Conservation (phyloP, 192 early-diverging fungal genomes). For the Gryganskiella cystojenkinii region DNA sequence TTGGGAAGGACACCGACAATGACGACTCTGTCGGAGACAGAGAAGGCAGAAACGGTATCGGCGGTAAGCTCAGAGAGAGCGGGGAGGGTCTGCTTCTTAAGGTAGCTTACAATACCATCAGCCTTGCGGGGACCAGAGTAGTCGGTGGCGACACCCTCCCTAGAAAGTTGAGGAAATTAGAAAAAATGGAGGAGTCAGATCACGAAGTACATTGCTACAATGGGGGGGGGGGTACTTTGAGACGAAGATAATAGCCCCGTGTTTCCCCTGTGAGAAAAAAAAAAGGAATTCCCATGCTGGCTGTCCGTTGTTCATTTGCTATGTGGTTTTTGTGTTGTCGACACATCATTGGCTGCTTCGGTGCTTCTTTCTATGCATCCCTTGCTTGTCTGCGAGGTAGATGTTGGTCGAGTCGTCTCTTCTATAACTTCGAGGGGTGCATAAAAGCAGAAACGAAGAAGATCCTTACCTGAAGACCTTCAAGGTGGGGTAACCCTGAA, state of each 20-base stretch:
- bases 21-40: slow-evolving; percentile 88
- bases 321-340: no score
- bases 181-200: not conserved
- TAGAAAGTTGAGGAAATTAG: not conserved
- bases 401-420: no score
- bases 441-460: not conserved
- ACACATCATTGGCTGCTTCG: no score
- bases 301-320: no score
- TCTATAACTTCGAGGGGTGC: no score
- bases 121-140: slow-evolving; percentile 93
- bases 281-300: no score
- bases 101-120: slow-evolving; percentile 88
- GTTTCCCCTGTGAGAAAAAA: slow-evolving; percentile 1
- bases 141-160: slow-evolving; percentile 72
- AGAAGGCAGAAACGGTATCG: slow-evolving; percentile 80
- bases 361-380: not conserved
- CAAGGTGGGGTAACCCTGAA: slow-evolving; percentile 93
- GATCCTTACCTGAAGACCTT: slow-evolving; percentile 80
- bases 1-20: slow-evolving; percentile 85
- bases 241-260: no score
- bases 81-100: slow-evolving; percentile 94
- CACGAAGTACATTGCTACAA: not conserved
- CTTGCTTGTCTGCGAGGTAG: no score
- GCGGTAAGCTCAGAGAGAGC: slow-evolving; percentile 76
- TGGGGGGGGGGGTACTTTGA: no score